phyloP scores from a whole-genome alignment of 306 rosid species.

The Comarum palustre region DNA sequence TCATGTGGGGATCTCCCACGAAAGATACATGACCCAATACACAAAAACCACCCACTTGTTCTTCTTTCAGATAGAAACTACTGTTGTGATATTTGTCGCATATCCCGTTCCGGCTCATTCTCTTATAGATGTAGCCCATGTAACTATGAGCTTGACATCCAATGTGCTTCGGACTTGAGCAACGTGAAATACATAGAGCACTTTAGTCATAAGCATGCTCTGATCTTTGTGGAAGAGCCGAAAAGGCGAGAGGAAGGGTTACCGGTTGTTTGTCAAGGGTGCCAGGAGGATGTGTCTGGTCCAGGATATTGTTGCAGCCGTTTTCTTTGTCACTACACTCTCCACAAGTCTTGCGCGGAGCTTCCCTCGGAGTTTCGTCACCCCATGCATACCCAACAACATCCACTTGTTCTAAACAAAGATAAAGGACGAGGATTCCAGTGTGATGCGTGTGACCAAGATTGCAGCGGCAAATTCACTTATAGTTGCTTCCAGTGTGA shows the following conservation, averaged over 20 bases:
- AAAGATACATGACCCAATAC: no score
- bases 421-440: background rate
- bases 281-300: background rate
- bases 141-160: background rate
- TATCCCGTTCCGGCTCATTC: rapidly evolving
- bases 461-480: background rate
- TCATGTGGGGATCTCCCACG: no score
- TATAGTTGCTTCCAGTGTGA: background rate
- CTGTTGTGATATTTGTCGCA: background rate
- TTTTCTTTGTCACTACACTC: background rate
- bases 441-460: background rate
- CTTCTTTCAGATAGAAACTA: background rate
- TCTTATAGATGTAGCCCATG: background rate
- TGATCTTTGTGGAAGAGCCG: background rate
- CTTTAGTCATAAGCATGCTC: background rate
- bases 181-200: background rate
- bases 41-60: no score
- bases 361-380: background rate
- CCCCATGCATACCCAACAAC: background rate
- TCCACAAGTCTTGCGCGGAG: background rate
- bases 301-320: background rate
- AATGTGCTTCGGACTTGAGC: background rate
- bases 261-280: background rate
- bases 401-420: background rate
- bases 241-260: background rate